These are phyloP conservation scores for Trichoderma orchidacearum DNA, from an alignment of 495 filamentous ascomycete genomes.

Conservation along the genomic window DNA sequence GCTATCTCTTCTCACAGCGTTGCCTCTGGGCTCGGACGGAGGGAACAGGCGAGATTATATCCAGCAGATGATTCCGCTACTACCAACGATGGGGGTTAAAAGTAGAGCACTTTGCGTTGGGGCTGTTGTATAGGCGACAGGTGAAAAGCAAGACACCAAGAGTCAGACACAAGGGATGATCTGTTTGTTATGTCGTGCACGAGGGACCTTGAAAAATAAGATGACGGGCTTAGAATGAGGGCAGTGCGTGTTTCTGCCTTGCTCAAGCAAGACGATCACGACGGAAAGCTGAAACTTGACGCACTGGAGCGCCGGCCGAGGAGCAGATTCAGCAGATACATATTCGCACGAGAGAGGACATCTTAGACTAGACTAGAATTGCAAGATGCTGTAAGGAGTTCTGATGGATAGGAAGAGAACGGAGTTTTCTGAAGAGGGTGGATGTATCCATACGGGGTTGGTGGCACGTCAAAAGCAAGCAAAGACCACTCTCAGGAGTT, in stretches of 20 bases:
- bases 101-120: neutral
- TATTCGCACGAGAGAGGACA: neutral
- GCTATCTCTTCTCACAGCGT: neutral
- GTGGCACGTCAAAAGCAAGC: neutral
- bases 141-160: neutral
- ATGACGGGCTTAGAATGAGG: neutral
- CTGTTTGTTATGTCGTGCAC: neutral
- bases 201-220: neutral
- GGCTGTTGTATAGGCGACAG: neutral
- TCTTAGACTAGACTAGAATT: neutral
- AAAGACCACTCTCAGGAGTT: neutral
- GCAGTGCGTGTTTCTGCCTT: neutral
- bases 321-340: neutral
- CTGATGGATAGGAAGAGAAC: neutral
- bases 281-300: neutral
- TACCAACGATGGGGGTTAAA: neutral
- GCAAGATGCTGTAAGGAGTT: neutral
- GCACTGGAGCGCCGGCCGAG: neutral
- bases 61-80: neutral
- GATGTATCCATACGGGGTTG: neutral
- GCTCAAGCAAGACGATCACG: neutral
- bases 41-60: neutral
- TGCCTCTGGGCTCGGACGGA: no score
- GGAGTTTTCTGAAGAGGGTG: neutral
- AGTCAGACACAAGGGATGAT: neutral